phyloP scores from a whole-genome alignment of 2,329 filamentous ascomycete species.

The Elsinoe fawcettii region DNA sequence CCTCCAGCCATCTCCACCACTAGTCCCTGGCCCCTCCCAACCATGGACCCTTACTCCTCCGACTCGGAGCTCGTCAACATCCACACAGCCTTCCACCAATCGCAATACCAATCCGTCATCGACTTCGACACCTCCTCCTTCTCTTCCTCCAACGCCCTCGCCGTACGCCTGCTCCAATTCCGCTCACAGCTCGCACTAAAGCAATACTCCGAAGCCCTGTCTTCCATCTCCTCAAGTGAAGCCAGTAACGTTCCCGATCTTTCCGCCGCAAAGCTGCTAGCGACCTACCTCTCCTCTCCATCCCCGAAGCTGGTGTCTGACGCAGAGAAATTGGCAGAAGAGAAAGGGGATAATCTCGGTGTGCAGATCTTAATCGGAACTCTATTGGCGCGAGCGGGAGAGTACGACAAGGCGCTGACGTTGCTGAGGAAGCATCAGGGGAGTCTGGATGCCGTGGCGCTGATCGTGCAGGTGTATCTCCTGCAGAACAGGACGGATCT shows the following conservation, averaged over 20 bases:
- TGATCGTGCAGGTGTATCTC: conserved; percentile 88
- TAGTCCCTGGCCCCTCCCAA: background rate
- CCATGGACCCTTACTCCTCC: conserved; percentile 57
- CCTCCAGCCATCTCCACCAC: background rate
- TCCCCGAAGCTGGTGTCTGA: conserved; percentile 41
- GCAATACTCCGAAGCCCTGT: conserved; percentile 42
- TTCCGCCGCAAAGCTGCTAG: conserved; percentile 67
- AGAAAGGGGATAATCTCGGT: conserved; percentile 62
- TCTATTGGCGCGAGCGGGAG: conserved; percentile 69
- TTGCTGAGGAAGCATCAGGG: conserved; percentile 78
- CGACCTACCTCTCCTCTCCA: conserved; percentile 45
- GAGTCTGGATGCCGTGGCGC: conserved; percentile 67
- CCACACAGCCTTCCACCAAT: conserved; percentile 60
- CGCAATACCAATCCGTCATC: conserved; percentile 78
- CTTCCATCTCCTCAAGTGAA: conserved; percentile 47
- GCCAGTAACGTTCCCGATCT: conserved; percentile 58
- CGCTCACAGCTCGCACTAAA: conserved; percentile 79
- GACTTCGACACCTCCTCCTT: conserved; percentile 77
- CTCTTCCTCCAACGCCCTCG: conserved; percentile 67
- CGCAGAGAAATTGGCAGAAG: conserved; percentile 61
- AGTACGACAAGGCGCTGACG: conserved; percentile 76
- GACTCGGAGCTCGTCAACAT: conserved; percentile 62
- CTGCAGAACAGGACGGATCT: conserved; percentile 86
- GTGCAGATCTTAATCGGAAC: conserved; percentile 80
- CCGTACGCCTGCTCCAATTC: conserved; percentile 69